Base-by-base conservation (phyloP, 23 red algal genomes). In the Cyanidium caldarium region DNA sequence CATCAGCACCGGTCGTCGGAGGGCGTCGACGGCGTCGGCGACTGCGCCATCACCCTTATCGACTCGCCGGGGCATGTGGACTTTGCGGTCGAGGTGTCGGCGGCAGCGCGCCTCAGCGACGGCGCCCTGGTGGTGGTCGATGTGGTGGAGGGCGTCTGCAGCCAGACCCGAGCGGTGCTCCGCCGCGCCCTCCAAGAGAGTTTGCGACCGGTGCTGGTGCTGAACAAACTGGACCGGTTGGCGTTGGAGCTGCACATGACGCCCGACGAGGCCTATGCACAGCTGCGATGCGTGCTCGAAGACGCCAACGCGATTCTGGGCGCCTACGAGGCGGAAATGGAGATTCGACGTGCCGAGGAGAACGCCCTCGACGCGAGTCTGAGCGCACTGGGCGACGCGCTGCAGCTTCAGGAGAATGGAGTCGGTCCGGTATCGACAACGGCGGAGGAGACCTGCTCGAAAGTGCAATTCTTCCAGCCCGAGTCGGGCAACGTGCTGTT, bases 61-160 rank as follows among this genome's bases (percentile, higher is more conserved):
- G 92, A 98, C 58, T 88, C 84, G 17, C 92, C 92, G 17, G 92
- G 92, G 13, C 92, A 98, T 44, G 92, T 98, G 12, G 92, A 98
- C 68, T 98, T 98, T 76, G 83, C 76, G 34, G 92, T 79, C 34
- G 92, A 98, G 65, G 92, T 98, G 0, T 76, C 85, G 65, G 81
- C 72, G 2, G 92, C 92, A 5, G 23, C 87, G 72, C 77, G 84
- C 40, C 65, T 98, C 26, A 85, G 76, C 42, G 92, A 98, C 72
- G 92, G 92, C 61, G 65, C 84, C 21, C 45, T 98, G 44, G 45
- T 98, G 17, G 92, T 98, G 0, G 83, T 98, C 2, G 92, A 98
- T 57, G 84, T 98, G 1, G 92, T 88, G 30, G 92, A 98, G 76
- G 92, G 92, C 3, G 84, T 98, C 35, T 86, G 92, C 46, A 81